Conservation (phyloP, 2,329 filamentous ascomycete genomes). For the Penicillium digitatum region DNA sequence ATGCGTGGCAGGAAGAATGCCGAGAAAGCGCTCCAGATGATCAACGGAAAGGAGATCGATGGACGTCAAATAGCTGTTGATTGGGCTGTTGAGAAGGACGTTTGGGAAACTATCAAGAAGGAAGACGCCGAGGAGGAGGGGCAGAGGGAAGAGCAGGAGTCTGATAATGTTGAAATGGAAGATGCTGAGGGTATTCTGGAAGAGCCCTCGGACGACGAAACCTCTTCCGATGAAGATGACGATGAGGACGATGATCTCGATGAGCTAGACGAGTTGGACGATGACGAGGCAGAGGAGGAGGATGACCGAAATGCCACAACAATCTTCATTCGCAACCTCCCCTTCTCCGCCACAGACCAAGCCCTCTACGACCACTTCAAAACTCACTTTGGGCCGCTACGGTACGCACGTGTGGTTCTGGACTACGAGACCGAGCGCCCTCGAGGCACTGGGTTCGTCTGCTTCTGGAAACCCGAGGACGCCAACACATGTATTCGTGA, state of each 20-base stretch:
- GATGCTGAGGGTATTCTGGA: constrained; percentile 52
- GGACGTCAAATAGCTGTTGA: constrained; percentile 87
- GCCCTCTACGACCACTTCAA: constrained; percentile 76
- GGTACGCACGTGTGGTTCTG: constrained; percentile 87
- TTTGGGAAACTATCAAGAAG: constrained; percentile 67
- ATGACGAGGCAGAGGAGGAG: constrained; percentile 45
- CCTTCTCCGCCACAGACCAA: constrained; percentile 81
- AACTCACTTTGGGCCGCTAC: constrained; percentile 75
- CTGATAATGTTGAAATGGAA: constrained; percentile 52
- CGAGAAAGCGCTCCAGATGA: constrained; percentile 73
- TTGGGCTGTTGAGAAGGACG: constrained; percentile 89
- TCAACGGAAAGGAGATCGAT: constrained; percentile 89
- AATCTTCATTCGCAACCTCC: constrained; percentile 88
- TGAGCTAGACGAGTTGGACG: constrained; percentile 41
- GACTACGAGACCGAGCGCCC: constrained; percentile 81
- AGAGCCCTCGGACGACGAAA: constrained; percentile 33
- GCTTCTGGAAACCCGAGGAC: constrained; percentile 75
- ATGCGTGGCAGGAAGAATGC: constrained; percentile 86
- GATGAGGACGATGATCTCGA: constrained; percentile 45
- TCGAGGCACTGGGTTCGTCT: constrained; percentile 90
- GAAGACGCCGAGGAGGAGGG: constrained; percentile 31
- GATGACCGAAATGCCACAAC: constrained; percentile 64
- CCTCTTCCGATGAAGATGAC: constrained; percentile 38
- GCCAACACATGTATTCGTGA: constrained; percentile 70
- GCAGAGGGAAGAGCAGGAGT: constrained; percentile 24